phyloP scores from a whole-genome alignment of 345 rosid genomes.

The Laguncularia racemosa region DNA sequence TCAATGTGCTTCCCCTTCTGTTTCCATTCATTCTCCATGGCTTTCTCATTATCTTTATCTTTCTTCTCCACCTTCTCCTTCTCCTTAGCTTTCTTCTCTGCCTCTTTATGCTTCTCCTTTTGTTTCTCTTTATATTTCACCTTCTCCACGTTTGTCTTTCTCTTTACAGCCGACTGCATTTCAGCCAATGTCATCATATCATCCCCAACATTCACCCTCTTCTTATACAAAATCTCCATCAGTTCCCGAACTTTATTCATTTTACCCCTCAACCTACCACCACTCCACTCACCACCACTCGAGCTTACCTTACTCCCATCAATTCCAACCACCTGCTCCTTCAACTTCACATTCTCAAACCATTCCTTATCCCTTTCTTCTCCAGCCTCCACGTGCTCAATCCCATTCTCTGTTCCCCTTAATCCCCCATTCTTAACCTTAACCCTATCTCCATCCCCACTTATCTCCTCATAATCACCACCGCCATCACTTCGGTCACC shows the following conservation, averaged over 20 bases:
- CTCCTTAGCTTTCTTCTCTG: constrained; percentile 16
- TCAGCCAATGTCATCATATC: constrained; percentile 73
- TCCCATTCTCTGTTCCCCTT: constrained; percentile 13
- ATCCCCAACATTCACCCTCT: constrained; percentile 28
- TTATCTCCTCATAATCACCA: constrained; percentile 3
- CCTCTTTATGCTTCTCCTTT: constrained; percentile 13
- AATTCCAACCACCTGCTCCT: constrained; percentile 22
- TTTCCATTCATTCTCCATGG: not conserved
- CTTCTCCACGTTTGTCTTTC: constrained; percentile 25
- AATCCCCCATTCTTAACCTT: constrained; percentile 21
- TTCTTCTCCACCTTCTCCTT: constrained; percentile 9
- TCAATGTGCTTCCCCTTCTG: not conserved
- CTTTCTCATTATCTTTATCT: not conserved
- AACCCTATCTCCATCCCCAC: constrained; percentile 1
- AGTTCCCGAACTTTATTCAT: constrained; percentile 26
- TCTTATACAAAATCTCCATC: constrained; percentile 11
- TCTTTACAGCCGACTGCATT: constrained; percentile 48
- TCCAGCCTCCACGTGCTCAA: constrained; percentile 11
- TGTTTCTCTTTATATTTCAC: constrained; percentile 22
- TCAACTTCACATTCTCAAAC: constrained; percentile 11
- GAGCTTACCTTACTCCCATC: constrained; percentile 1
- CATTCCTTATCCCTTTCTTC: constrained; percentile 15
- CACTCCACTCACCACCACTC: constrained; percentile 18
- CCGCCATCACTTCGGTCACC: constrained; percentile 18
- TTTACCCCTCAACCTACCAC: constrained; percentile 35